Conservation (phyloP, 1,284 basidiomycete genomes). For the Malassezia psittaci region DNA sequence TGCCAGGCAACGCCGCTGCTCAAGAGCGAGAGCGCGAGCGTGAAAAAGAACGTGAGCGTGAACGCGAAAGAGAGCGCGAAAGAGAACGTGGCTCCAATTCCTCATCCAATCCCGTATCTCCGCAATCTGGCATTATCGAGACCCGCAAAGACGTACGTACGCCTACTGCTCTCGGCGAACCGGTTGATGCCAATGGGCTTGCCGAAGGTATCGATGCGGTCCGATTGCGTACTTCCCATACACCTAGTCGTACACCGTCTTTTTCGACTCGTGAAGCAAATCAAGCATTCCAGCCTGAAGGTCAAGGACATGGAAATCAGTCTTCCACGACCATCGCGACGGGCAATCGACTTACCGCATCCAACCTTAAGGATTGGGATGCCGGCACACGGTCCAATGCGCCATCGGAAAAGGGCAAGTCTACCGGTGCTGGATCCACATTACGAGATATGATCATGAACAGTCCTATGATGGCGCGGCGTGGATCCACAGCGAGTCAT, state of each 20-base stretch:
- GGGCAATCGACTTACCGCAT: conserved; percentile 33
- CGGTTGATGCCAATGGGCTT: conserved; percentile 22
- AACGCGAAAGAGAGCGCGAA: conserved; percentile 16
- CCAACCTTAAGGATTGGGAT: conserved; percentile 42
- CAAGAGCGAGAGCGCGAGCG: conserved; percentile 18
- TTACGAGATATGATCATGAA: conserved; percentile 46
- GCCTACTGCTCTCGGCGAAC: conserved; percentile 25
- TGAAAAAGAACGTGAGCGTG: background rate
- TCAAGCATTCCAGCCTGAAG: conserved; percentile 17
- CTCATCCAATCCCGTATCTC: conserved; percentile 19
- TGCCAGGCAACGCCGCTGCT: conserved; percentile 22
- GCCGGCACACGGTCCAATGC: conserved; percentile 20
- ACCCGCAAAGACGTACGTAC: background rate
- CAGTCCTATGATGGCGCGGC: conserved; percentile 38
- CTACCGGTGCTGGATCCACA: conserved; percentile 29
- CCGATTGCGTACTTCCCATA: conserved; percentile 24
- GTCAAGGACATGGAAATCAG: background rate
- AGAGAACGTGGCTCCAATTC: background rate
- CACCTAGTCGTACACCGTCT: conserved; percentile 34
- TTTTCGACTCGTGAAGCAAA: background rate
- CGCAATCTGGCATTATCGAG: conserved; percentile 21
- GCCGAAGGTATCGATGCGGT: conserved; percentile 24
- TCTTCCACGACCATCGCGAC: background rate
- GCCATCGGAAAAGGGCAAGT: conserved; percentile 22
- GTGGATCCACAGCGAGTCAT: conserved; percentile 34